Percentiles rank a stretch among this genome's conserved stretches.
phyloP scores from a whole-genome alignment of 306 rosid genomes.

The Quercus variabilis region DNA sequence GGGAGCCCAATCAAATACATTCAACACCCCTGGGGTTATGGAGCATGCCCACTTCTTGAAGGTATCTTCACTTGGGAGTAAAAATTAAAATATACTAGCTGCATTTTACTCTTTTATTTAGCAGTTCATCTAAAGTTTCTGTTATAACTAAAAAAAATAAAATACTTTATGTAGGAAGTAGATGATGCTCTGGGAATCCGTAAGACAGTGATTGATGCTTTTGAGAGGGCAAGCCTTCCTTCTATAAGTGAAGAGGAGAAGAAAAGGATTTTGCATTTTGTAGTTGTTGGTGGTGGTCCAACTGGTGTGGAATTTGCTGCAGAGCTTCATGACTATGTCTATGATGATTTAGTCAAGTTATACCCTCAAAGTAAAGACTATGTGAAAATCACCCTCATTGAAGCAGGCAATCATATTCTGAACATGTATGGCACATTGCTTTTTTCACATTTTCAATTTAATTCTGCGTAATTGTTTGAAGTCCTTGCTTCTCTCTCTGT shows the following conservation, averaged over 20 bases:
- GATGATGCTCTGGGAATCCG: slow-evolving; percentile 96
- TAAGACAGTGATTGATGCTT: slow-evolving; percentile 81
- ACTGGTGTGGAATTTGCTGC: slow-evolving; percentile 99
- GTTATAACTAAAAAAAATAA: not conserved
- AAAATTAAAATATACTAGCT: too few species aligned
- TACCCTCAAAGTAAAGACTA: slow-evolving; percentile 71
- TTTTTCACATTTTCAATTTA: too few species aligned
- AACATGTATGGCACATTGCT: slow-evolving; percentile 51
- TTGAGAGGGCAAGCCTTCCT: slow-evolving; percentile 86
- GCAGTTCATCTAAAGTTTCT: slow-evolving; percentile 1
- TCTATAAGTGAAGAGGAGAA: slow-evolving; percentile 71
- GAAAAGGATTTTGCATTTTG: slow-evolving; percentile 91
- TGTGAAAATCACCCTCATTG: slow-evolving; percentile 81
- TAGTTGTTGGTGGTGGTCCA: slow-evolving; percentile 96
- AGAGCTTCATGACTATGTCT: slow-evolving; percentile 85
- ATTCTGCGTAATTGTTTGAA: too few species aligned
- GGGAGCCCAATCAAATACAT: slow-evolving; percentile 89
- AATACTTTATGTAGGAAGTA: slow-evolving; percentile 58
- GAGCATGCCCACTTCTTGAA: slow-evolving; percentile 94
- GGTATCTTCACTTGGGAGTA: slow-evolving; percentile 34
- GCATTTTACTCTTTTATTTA: not conserved
- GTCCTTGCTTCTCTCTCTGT: too few species aligned
- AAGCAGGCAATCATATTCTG: slow-evolving; percentile 85
- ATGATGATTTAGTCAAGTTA: slow-evolving; percentile 67
- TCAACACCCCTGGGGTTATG: slow-evolving; percentile 92